Conservation (phyloP, 2,329 filamentous ascomycete species). For the Annulohypoxylon truncatum region DNA sequence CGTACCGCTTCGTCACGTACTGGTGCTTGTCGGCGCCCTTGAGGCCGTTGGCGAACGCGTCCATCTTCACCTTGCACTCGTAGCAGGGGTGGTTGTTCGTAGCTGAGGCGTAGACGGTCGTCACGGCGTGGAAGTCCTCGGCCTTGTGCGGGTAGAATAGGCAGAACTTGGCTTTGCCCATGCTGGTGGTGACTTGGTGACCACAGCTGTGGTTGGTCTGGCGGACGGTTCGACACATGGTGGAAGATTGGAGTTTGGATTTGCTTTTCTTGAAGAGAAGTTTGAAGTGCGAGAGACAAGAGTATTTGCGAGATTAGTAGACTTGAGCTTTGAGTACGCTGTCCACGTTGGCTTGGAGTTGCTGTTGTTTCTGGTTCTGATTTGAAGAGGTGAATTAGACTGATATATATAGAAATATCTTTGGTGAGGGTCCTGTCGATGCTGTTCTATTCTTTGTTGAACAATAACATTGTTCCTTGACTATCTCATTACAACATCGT, state of each 20-base stretch:
- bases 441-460: neutral
- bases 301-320: neutral
- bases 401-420: neutral
- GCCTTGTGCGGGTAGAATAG: constrained; percentile 26
- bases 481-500: neutral
- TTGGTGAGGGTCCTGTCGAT: neutral
- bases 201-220: constrained; percentile 24
- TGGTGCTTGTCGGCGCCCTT: neutral
- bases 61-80: constrained; percentile 5
- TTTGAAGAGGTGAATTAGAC: neutral
- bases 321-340: neutral
- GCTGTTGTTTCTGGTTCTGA: neutral
- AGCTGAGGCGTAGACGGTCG: neutral
- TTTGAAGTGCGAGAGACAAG: neutral
- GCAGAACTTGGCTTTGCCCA: constrained; percentile 7
- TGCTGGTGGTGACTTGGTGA: constrained; percentile 7
- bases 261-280: neutral
- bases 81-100: neutral
- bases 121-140: constrained; percentile 10
- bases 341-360: neutral
- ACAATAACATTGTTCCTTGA: neutral
- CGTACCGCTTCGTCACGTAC: neutral
- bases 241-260: neutral
- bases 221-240: neutral
- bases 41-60: constrained; percentile 1